Base-by-base conservation (phyloP, 768 basidiomycete genomes). In the Tylopilus sp. region DNA sequence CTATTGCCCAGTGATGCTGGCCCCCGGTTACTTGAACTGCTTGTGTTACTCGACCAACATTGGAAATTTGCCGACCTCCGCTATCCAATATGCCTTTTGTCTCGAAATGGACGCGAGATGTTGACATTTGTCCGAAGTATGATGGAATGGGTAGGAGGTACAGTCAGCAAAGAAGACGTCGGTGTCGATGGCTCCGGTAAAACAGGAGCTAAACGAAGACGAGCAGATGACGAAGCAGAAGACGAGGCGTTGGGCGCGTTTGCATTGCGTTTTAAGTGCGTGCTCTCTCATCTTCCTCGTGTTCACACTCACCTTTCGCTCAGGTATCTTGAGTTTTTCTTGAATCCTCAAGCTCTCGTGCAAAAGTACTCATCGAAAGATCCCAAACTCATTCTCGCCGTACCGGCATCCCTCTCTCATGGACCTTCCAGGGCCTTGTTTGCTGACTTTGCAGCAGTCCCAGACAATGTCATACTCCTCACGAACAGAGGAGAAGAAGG, bases 141-240 rank as follows among this genome's bases (percentile, higher is more conserved):
- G 89, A 95, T 97, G 82, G 97, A 98, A 66, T 98, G 95, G 93
- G 82, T 99, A 56, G 97, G 97, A 10, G 95, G 97, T 1, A 93
- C 91, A 13, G 85, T 97, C 47, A 91, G 86, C 60, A 92, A 92
- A 63, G 91, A 94, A 60, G 93, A 95, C 55, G 88, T 91, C 1
- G 87, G 91, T 3, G 91, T 89, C 65, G 87, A 89, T 26, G 82
- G 79, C 7, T 76, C 75, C 23, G 75, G 79, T 28, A 76, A 77
- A 41, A 76, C 76, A 18, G 75, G 79, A 35, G 76, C 79, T 38
- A 73, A 75, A 47, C 73, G 74, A 51, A 78, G 81, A 56, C 72
- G 84, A 53, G 73, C 77, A 6, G 85, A 85, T 46, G 84, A 87
- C 5, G 85, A 87, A 33, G 84, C 73, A 1, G 88, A 91, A 10